phyloP scores from a whole-genome alignment of 2,329 filamentous ascomycete species.

The Stagonosporopsis chrysanthemi region DNA sequence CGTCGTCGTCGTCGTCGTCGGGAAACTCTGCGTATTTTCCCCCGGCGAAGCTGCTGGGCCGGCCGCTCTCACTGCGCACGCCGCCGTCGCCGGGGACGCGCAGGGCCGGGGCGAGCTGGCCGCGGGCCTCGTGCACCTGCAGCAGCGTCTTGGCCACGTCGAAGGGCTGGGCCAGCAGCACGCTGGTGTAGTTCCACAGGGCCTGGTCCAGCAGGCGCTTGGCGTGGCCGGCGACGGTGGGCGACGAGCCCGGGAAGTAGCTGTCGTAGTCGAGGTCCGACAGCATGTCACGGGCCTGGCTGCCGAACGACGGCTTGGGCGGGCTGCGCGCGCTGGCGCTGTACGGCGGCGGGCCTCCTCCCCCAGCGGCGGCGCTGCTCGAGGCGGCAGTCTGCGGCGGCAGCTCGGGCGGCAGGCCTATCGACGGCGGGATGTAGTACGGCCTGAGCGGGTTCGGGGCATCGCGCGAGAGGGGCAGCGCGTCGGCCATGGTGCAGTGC shows the following conservation, averaged over 20 bases:
- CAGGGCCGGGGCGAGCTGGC: slow-evolving; percentile 35
- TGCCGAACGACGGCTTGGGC: slow-evolving; percentile 61
- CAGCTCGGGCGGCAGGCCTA: slow-evolving; percentile 63
- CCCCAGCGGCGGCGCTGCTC: no score
- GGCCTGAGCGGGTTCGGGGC: slow-evolving; percentile 70
- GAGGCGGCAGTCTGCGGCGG: slow-evolving; percentile 20
- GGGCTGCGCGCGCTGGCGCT: slow-evolving; percentile 35
- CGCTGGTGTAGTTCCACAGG: slow-evolving; percentile 88
- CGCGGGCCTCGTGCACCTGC: slow-evolving; percentile 70
- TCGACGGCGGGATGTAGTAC: slow-evolving; percentile 75
- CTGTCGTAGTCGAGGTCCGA: slow-evolving; percentile 92
- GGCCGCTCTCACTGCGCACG: slow-evolving; percentile 23
- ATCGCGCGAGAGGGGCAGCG: slow-evolving; percentile 56
- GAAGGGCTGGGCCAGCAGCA: slow-evolving; percentile 92
- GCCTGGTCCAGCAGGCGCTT: slow-evolving; percentile 83
- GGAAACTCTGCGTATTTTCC: no score
- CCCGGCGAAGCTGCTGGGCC: no score
- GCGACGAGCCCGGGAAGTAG: slow-evolving; percentile 79
- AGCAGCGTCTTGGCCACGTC: slow-evolving; percentile 95
- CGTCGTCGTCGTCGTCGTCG: slow-evolving; percentile 60
- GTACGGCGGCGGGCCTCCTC: slow-evolving; percentile 38
- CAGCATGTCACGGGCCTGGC: slow-evolving; percentile 81
- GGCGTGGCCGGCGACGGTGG: slow-evolving; percentile 71
- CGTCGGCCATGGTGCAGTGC: slow-evolving; percentile 14
- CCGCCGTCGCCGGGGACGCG: slow-evolving; percentile 32